These are phyloP conservation scores for Vachellia pachyceras DNA, from an alignment of 306 rosid genomes.

Conservation along the genomic window DNA sequence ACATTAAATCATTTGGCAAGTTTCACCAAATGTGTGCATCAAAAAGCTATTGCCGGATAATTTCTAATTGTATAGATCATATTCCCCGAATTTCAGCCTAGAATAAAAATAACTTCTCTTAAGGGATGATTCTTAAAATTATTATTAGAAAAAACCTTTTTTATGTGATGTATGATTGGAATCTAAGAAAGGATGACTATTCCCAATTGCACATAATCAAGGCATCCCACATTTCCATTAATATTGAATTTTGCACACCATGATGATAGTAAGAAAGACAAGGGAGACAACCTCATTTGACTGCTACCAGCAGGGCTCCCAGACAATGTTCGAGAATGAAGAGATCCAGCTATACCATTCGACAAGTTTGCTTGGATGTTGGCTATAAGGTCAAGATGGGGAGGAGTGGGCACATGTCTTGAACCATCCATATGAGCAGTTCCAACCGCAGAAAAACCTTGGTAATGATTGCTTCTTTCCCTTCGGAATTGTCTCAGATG, in stretches of 20 bases:
- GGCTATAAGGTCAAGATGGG: slow-evolving; percentile 56
- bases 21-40: slow-evolving; percentile 12
- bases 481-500: slow-evolving; percentile 82
- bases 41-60: background rate
- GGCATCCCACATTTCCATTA: slow-evolving; percentile 56
- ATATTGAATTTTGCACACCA: slow-evolving; percentile 63
- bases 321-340: slow-evolving; percentile 55
- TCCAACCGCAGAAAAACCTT: slow-evolving; percentile 46
- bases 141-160: background rate
- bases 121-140: background rate
- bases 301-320: slow-evolving; percentile 65
- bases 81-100: background rate
- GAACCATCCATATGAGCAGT: slow-evolving; percentile 61
- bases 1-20: slow-evolving; percentile 7
- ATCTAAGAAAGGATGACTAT: slow-evolving; percentile 30
- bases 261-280: slow-evolving; percentile 60
- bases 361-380: slow-evolving; percentile 53
- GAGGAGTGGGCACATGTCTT: slow-evolving; percentile 57
- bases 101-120: background rate
- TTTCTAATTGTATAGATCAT: slow-evolving; percentile 5
- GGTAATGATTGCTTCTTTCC: slow-evolving; percentile 66
- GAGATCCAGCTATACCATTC: slow-evolving; percentile 56
- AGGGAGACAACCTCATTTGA: slow-evolving; percentile 63
- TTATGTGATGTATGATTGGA: background rate
- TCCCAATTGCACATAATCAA: slow-evolving; percentile 62